Evolutionary conservation across 257 asterid species (phyloP), one percentile per base, ranked within the genome.

Genomic region (Gardenia jasminoides): DNA sequence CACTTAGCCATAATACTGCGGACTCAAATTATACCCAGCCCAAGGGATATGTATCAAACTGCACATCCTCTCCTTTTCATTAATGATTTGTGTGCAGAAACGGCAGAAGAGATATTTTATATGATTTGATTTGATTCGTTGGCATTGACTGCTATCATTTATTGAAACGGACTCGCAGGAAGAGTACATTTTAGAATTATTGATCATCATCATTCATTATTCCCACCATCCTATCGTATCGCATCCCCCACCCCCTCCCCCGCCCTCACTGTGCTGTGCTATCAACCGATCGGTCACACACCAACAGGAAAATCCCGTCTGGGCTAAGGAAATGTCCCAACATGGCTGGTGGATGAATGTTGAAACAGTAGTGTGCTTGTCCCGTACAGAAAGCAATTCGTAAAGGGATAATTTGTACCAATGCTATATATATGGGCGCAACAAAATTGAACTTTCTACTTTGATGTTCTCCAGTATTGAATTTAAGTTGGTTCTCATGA

Each of bases 121-220:
- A 50, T 72, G 22, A 54, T 72, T 74, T 20, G 67, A 59, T 73
- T 73, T 28, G 44, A 56, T 74, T 73, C 33, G 74, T 43, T 54
- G 79, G 71, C 76, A 80, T 68, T 80, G 19, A 67, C 71, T 56
- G 75, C 65, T 24, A n/a, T 59, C 83, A 68, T 75, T 75, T 46
- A 75, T 75, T 76, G 48, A 59, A 67, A 9, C 19, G 65, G 68
- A 54, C 39, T n/a, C 22, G 39, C 58, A 28, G 22, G 1, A 70
- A 66, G 67, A n/a, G 76, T 58, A 54, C 67, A n/a, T 69, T 69
- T 30, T 58, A 58, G 44, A 56, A 71, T 72, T 79, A 79, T 79
- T 79, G 82, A 52, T 71, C 72, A 78, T 46, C 67, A 78, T 78
- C 36, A 69, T 56, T 72, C 68, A 78, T 41, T 67, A 39, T 68